phyloP scores from a whole-genome alignment of 2,329 filamentous ascomycete genomes.

The Alternaria sp. region DNA sequence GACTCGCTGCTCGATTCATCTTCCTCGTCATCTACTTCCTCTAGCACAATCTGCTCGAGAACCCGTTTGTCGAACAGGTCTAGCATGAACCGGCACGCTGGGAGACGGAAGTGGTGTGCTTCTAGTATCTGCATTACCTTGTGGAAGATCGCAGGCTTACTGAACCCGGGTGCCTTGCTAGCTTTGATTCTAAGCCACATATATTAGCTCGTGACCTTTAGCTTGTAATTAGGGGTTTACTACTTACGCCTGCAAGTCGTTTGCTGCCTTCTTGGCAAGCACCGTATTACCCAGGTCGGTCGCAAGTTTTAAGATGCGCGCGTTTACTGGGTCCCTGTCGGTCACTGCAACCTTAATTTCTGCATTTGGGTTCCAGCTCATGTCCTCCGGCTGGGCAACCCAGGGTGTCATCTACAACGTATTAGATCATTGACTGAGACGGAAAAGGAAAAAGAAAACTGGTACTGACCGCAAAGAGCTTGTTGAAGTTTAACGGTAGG shows the following conservation, averaged over 20 bases:
- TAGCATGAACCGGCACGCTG: constrained; percentile 86
- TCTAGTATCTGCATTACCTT: constrained; percentile 87
- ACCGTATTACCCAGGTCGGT: constrained; percentile 93
- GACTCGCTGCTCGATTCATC: constrained; percentile 49
- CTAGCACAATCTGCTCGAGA: constrained; percentile 82
- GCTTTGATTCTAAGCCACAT: constrained; percentile 69
- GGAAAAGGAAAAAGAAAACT: neutral
- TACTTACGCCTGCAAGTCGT: constrained; percentile 72
- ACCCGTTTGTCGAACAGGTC: constrained; percentile 94
- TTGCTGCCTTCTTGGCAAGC: constrained; percentile 84
- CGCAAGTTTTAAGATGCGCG: constrained; percentile 82
- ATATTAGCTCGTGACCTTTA: constrained; percentile 25
- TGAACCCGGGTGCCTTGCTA: constrained; percentile 78
- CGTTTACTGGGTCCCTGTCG: constrained; percentile 69
- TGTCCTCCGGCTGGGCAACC: constrained; percentile 42
- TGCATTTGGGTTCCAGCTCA: constrained; percentile 44
- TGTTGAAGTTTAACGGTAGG: constrained; percentile 79
- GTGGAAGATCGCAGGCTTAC: constrained; percentile 78
- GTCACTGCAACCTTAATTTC: constrained; percentile 65
- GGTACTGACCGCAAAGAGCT: constrained; percentile 72
- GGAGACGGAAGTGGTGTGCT: constrained; percentile 86
- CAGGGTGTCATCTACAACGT: constrained; percentile 50
- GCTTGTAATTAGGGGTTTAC: neutral
- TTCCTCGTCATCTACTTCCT: constrained; percentile 65
- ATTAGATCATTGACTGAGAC: constrained; percentile 25